phyloP scores from a whole-genome alignment of 306 rosid species.

The Acmispon strigosus region DNA sequence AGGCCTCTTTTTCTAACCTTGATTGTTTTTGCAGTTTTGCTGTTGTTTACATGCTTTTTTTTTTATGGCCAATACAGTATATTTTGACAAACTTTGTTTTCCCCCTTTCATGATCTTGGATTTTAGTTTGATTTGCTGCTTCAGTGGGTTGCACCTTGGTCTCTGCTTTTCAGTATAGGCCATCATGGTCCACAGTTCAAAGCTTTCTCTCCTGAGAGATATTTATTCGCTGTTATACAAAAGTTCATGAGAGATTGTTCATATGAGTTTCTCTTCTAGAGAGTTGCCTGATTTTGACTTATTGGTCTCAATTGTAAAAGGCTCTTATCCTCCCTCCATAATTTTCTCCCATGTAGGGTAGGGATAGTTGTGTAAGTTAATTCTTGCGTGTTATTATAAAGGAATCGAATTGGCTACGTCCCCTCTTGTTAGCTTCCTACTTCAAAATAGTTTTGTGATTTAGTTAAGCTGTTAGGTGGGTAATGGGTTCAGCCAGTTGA shows the following conservation, averaged over 20 bases:
- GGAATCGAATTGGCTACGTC: not conserved
- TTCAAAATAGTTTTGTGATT: constrained; percentile 3
- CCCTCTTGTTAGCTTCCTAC: constrained; percentile 2
- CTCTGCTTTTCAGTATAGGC: not conserved
- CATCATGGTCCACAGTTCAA: not conserved
- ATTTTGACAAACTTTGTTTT: not conserved
- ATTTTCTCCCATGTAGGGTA: not conserved
- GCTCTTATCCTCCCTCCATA: not conserved
- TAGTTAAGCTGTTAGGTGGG: constrained; percentile 2
- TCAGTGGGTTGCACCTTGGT: not conserved
- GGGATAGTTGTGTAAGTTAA: not conserved
- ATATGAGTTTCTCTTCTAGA: not conserved
- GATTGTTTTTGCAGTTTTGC: not conserved
- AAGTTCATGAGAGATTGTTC: no score
- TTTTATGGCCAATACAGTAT: not conserved
- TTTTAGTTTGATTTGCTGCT: not conserved
- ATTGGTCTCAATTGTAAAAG: not conserved
- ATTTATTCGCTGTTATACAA: not conserved
- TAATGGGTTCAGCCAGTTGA: not conserved
- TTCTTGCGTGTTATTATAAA: not conserved
- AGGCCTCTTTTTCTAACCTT: not conserved
- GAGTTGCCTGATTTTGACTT: constrained; percentile 5
- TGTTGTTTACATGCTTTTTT: not conserved
- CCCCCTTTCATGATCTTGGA: not conserved
- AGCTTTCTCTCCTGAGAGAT: not conserved